Evolutionary conservation across 768 basidiomycete genomes (phyloP).

Genomic region (Auricularia sp.): DNA sequence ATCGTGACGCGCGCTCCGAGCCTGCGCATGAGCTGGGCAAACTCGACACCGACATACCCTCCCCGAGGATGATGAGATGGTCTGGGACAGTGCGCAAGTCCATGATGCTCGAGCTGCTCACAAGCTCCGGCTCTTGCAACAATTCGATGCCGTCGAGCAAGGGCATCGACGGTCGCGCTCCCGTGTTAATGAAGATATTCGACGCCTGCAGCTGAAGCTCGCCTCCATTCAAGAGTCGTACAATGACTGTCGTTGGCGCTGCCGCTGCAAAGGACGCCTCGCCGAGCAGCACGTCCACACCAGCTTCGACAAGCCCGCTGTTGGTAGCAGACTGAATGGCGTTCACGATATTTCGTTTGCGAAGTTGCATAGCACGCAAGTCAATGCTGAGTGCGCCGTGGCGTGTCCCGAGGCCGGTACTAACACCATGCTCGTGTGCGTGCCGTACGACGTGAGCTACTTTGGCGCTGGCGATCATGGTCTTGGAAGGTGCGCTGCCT

Average conservation of each 20-base stretch:
- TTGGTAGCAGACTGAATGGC: not conserved
- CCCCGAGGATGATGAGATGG: conserved; percentile 12
- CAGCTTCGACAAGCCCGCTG: not conserved
- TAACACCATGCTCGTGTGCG: conserved; percentile 9
- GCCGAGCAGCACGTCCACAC: not conserved
- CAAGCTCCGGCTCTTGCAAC: conserved; percentile 5
- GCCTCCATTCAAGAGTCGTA: conserved; percentile 3
- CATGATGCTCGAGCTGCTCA: conserved; percentile 11
- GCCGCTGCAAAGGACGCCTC: conserved; percentile 9
- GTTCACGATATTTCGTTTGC: not conserved
- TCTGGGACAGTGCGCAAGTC: conserved; percentile 10
- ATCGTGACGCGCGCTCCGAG: conserved; percentile 11
- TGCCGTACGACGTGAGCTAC: conserved; percentile 9
- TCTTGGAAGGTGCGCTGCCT: conserved; percentile 12
- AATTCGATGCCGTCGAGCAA: conserved; percentile 6
- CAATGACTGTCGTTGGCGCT: conserved; percentile 7
- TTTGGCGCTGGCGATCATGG: conserved; percentile 9
- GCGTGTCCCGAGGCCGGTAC: not conserved
- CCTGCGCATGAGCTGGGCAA: conserved; percentile 11
- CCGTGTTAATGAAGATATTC: conserved; percentile 11
- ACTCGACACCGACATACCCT: conserved; percentile 12
- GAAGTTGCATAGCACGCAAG: not conserved
- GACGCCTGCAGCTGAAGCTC: conserved; percentile 6
- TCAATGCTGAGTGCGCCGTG: conserved; percentile 1
- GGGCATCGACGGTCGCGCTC: conserved; percentile 8